Evolutionary conservation across 1,284 basidiomycete genomes (phyloP).

Genomic region (Cryptococcus sp.): DNA sequence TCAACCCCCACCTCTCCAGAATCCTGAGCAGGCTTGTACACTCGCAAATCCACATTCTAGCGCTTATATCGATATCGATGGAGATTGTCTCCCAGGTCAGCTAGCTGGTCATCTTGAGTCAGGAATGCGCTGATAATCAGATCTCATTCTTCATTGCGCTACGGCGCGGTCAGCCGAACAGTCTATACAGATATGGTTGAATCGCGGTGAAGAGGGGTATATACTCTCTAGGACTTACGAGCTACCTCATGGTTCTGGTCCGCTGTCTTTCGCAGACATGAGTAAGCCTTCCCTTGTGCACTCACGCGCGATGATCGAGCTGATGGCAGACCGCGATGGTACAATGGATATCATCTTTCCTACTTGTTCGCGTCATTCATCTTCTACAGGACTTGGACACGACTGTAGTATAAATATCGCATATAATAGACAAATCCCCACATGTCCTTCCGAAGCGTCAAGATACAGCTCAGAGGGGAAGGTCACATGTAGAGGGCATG

Average conservation of each 20-base stretch:
- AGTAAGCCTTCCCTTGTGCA: slow-evolving; percentile 54
- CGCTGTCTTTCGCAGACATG: slow-evolving; percentile 86
- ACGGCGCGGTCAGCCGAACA: slow-evolving; percentile 52
- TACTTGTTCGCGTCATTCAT: slow-evolving; percentile 68
- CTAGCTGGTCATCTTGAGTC: not conserved
- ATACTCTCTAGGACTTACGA: slow-evolving; percentile 61
- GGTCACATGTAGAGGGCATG: slow-evolving; percentile 65
- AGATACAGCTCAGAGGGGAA: slow-evolving; percentile 11
- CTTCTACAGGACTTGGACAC: slow-evolving; percentile 62
- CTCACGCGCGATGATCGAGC: not conserved
- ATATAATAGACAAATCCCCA: slow-evolving; percentile 84
- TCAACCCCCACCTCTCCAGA: slow-evolving; percentile 33
- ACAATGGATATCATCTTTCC: slow-evolving; percentile 93
- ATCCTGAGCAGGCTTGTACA: slow-evolving; percentile 54
- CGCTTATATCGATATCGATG: slow-evolving; percentile 90
- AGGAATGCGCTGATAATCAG: slow-evolving; percentile 46
- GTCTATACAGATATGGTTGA: slow-evolving; percentile 88
- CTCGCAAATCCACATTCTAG: slow-evolving; percentile 87
- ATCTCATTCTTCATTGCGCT: slow-evolving; percentile 82
- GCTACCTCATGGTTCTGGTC: slow-evolving; percentile 72
- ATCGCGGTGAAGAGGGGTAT: slow-evolving; percentile 72
- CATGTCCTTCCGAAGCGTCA: slow-evolving; percentile 56
- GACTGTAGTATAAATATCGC: slow-evolving; percentile 84
- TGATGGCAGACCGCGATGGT: slow-evolving; percentile 75
- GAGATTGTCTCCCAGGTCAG: slow-evolving; percentile 87